Conservation (phyloP, 2,329 filamentous ascomycete species). For the Geoglossum cookeanum region DNA sequence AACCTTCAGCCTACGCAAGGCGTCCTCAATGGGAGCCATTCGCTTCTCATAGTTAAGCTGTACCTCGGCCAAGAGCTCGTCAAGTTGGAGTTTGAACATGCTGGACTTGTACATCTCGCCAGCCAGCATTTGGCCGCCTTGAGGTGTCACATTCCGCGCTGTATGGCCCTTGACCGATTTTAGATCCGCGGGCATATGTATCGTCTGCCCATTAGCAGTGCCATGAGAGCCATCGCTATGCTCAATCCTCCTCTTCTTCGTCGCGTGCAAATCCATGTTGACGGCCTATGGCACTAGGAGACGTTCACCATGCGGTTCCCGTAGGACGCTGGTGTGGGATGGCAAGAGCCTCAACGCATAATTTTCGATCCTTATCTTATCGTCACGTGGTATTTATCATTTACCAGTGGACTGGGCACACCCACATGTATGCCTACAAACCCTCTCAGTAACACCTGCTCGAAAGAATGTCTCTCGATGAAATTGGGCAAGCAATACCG, state of each 20-base stretch:
- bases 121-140: conserved; percentile 6
- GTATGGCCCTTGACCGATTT: conserved; percentile 7
- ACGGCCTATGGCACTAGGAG: background rate
- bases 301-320: background rate
- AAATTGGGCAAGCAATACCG: conserved; percentile 52
- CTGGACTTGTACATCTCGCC: conserved; percentile 44
- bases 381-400: conserved; percentile 5
- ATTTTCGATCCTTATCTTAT: conserved; percentile 5
- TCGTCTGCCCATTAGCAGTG: conserved; percentile 11
- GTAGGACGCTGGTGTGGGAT: background rate
- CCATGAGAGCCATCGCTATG: conserved; percentile 8
- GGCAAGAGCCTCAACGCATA: background rate
- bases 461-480: conserved; percentile 14
- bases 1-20: conserved; percentile 34
- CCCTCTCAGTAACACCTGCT: background rate
- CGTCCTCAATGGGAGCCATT: conserved; percentile 31
- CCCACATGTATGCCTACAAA: background rate
- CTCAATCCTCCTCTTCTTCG: conserved; percentile 18
- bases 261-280: conserved; percentile 16
- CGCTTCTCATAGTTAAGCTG: conserved; percentile 38
- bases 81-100: conserved; percentile 47
- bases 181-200: background rate
- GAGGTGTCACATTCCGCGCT: background rate
- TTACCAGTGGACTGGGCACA: background rate
- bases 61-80: conserved; percentile 40